Base-by-base conservation (phyloP, 2,329 filamentous ascomycete species). In the Zymoseptoria ardabiliae region DNA sequence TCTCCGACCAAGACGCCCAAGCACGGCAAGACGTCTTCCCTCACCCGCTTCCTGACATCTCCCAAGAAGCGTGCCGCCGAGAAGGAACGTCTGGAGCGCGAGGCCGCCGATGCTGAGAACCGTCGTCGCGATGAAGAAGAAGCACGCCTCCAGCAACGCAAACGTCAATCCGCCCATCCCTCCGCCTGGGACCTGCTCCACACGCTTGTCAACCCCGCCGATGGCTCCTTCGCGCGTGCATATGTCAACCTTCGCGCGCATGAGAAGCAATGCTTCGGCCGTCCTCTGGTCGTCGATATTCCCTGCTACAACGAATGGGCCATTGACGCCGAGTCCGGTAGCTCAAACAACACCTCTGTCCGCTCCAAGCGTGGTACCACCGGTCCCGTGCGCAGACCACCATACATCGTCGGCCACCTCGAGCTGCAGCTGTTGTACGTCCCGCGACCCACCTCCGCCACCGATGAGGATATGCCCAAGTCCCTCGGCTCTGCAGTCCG, bases 291-390 rank as follows among this genome's bases (percentile, higher is more conserved):
- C 62, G 90, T 92, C 17, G 92, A 97, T 68, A 86, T 97, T 58
- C 89, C 91, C 19, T 95, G 91, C 76, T 99, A 97, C 82, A 99
- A 99, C 70, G 94, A 99, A 77, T 99, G 94, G 94, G 94, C 94
- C 0, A 86, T 89, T 2, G 94, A 99, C 72, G 90, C 94, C 67
- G 85, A 77, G 59, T 62, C 84, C 9, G 81, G 81, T 22, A 87
- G 87, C 61, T 85, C 88, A 4, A 95, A 86, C 70, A 45, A n/a
- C 35, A 45, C 35, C 17, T 97, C 91, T 74, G 88, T 96, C 63
- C 96, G 96, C 82, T 97, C 90, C 81, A 97, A 97, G 84, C 70
- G 72, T 61, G 72, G 71, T 21, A 65, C 69, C 57, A 64, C 63
- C 25, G 83, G 90, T 56, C 85, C 91, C 50, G 87, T 94, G 60